phyloP scores from a whole-genome alignment of 139 green algal genomes.

The Pseudopediastrum boryanum region DNA sequence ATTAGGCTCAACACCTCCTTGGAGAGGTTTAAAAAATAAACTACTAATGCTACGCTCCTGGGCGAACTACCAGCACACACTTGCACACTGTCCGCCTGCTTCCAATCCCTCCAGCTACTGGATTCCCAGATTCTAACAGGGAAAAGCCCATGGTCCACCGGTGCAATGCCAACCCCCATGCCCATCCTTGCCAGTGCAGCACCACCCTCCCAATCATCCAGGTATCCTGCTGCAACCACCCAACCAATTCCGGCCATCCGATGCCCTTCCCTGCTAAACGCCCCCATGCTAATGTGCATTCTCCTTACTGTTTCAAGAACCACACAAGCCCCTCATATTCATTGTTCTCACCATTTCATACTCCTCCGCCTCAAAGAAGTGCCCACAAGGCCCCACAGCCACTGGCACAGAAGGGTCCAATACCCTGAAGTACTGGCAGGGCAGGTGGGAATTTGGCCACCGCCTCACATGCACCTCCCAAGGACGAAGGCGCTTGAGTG shows the following conservation, averaged over 20 bases:
- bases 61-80: too few relatives aligned
- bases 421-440: constrained; percentile 71
- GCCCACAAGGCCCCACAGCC: constrained; percentile 63
- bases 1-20: constrained; percentile 1
- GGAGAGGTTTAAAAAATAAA: too few relatives aligned
- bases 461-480: constrained; percentile 62
- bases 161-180: too few relatives aligned
- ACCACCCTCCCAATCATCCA: not conserved
- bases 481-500: constrained; percentile 55
- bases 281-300: not conserved
- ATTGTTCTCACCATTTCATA: constrained; percentile 65
- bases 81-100: too few relatives aligned
- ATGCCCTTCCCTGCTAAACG: too few relatives aligned
- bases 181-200: not conserved
- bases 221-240: too few relatives aligned
- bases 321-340: not conserved
- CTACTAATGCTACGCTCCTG: too few relatives aligned
- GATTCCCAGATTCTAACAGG: too few relatives aligned
- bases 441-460: constrained; percentile 58
- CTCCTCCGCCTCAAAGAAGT: constrained; percentile 86
- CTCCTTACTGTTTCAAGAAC: not conserved
- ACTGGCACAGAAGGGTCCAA: constrained; percentile 75
- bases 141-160: too few relatives aligned
- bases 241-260: too few relatives aligned
- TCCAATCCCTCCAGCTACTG: too few relatives aligned